Base-by-base conservation (phyloP, 2,329 filamentous ascomycete species). In the Mycocentrospora acerina region DNA sequence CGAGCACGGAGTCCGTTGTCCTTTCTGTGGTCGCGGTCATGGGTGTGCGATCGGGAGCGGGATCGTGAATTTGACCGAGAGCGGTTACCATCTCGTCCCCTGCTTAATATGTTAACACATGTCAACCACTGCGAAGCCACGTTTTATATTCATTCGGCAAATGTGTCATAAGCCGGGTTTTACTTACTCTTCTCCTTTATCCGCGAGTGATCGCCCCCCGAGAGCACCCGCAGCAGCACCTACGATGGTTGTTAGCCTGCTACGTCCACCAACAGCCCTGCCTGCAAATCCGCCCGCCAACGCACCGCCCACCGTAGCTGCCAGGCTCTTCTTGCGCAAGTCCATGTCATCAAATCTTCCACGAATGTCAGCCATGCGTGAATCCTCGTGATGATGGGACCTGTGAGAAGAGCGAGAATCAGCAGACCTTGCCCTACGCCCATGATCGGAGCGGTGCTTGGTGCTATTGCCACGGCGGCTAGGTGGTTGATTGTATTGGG, bases 251-350 rank as follows among this genome's bases (percentile, higher is more conserved):
- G 62, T 65, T 46, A 68, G 60, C 50, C 52, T 62, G 41, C 60
- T 58, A 34, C 61, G 57, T 29, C 62, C 61, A 33, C 19, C 19
- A 5, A 64, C 35, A 38, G 52, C 44, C 29, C 53, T 60, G 24
- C 61, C 63, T 17, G 60, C 59, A 36, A 68, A 39, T 32, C 63
- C 64, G 41, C 64, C 64, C 29, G 59, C 64, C 51, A 68, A 64
- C 59, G 63, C 64, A 64, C 64, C 64, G 57, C 55, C 62, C 52
- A 63, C 53, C 38, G 59, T 59, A 48, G 64, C 63, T 31, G 60
- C 60, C 47, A 66, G 43, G 40, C 53, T 53, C 42, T 54, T 58
- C 19, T 64, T 62, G 24, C 57, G 55, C 44, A 57, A 28, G 40
- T 64, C 60, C 44, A 66, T 55, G 32, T 50, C 48, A 30, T 65